These are phyloP conservation scores for Aspergillus panamensis DNA, from an alignment of 495 filamentous ascomycete genomes.

Conservation along the genomic window DNA sequence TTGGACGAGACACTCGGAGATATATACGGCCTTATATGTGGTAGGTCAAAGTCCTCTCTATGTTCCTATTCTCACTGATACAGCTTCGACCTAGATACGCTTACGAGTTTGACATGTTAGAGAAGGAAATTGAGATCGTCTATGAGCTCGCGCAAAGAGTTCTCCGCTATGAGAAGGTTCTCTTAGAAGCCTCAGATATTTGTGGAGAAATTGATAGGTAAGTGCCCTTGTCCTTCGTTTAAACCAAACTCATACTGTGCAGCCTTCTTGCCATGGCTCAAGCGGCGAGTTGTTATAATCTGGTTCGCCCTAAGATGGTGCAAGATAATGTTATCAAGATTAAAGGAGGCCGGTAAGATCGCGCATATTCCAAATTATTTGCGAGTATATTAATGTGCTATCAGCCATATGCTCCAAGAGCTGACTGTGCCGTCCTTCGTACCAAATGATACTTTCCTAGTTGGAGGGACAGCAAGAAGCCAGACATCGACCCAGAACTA, in stretches of 20 bases:
- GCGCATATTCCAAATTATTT: background rate
- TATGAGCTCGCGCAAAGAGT: constrained; percentile 72
- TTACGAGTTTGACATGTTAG: constrained; percentile 37
- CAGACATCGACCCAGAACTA: constrained; percentile 1
- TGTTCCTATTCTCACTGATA: background rate
- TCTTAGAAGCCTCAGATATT: constrained; percentile 66
- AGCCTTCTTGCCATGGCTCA: constrained; percentile 79
- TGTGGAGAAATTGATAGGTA: constrained; percentile 83
- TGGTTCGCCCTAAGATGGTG: constrained; percentile 67
- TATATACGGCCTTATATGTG: constrained; percentile 75
- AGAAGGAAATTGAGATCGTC: constrained; percentile 87
- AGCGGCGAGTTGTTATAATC: constrained; percentile 71
- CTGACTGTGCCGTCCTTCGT: constrained; percentile 82
- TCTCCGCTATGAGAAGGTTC: constrained; percentile 63
- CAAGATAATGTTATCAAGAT: constrained; percentile 71
- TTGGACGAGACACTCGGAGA: constrained; percentile 83
- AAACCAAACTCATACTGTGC: constrained; percentile 1
- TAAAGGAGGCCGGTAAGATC: constrained; percentile 64
- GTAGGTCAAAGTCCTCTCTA: constrained; percentile 43
- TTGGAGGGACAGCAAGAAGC: constrained; percentile 54
- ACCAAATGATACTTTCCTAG: constrained; percentile 70
- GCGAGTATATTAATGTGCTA: constrained; percentile 16
- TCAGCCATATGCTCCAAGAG: constrained; percentile 83
- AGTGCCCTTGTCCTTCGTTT: background rate
- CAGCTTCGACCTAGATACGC: background rate